Evolutionary conservation across 352 stramenopile genomes (phyloP), one percentile per base, ranked within the genome.

Genomic region (Thraustochytrium sp.): DNA sequence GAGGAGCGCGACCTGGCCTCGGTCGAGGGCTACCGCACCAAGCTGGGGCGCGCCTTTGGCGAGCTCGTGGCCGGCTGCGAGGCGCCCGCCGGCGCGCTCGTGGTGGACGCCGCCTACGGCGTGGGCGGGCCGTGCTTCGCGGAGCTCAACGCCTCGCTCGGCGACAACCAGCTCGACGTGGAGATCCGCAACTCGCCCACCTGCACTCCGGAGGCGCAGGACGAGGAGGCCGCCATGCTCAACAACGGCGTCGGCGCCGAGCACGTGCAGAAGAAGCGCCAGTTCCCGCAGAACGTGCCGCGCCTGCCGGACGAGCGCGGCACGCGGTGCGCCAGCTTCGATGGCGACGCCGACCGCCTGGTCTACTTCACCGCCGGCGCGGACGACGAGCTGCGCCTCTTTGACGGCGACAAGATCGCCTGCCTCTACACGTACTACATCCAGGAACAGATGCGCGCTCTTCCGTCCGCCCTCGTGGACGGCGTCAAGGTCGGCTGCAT

Each of bases 341-440:
- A 99, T 89, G 97, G 97, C 61, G 97, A 99, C 89, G 96, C 94
- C 11, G 97, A 99, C 89, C 93, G 97, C 29, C 89, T 99, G 42
- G 94, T 99, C 73, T 99, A 98, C 89, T 96, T 98, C 90, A 96
- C 91, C 86, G 92, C 97, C 84, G 89, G 91, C 8, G 85, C 91
- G 44, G 88, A 89, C 68, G 86, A 82, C 53, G 61, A 0, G 1
- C 73, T 87, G 34, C 53, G 92, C 64, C 86, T 99, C 59, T 89
- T 99, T 40, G 96, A 99, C 89, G 97, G 97, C 59, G 97, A 99
- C 89, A 98, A 98, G 87, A 98, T 99, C 87, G 94, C 96, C 36
- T 94, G 92, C n/a, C 88, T 99, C 38, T 93, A 98, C 74, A 94
- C 94, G 37, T 89, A 92, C 68, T 98, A 98, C 83, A 89, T 99